These are phyloP conservation scores for Kodamaea hsintzibuensis DNA, from an alignment of 805 yeast genomes.

Conservation along the genomic window DNA sequence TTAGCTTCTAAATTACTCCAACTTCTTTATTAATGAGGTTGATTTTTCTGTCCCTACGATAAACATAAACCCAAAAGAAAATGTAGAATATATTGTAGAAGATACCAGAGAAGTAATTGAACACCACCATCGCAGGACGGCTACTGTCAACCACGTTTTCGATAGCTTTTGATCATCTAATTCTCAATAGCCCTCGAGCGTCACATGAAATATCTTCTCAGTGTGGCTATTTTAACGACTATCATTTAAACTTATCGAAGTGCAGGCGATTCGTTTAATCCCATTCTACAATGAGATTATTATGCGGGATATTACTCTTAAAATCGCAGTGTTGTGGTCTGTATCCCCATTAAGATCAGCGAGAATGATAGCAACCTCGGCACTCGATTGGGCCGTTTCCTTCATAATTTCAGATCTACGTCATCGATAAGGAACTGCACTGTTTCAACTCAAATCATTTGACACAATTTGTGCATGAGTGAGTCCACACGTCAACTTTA, in stretches of 20 bases:
- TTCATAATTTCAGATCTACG: neutral
- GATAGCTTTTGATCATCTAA: no score
- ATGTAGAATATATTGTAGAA: no score
- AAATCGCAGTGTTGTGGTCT: neutral
- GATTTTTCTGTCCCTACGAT: no score
- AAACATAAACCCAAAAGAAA: no score
- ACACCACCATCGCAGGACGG: neutral
- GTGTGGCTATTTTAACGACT: neutral
- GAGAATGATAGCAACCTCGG: neutral
- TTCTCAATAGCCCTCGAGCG: neutral
- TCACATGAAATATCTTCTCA: neutral
- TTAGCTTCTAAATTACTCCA: no score
- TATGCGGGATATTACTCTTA: neutral
- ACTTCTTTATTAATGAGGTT: no score
- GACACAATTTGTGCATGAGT: neutral
- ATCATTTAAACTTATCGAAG: no score
- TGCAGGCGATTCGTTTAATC: neutral
- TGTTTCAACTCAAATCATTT: neutral
- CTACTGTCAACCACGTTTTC: neutral
- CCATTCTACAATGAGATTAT: no score
- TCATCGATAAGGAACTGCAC: neutral
- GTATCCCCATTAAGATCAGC: neutral
- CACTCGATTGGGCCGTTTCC: neutral
- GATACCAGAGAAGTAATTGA: no score
- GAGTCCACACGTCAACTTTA: neutral